phyloP scores from a whole-genome alignment of 441 rosid genomes.

The Croton laevigatus region DNA sequence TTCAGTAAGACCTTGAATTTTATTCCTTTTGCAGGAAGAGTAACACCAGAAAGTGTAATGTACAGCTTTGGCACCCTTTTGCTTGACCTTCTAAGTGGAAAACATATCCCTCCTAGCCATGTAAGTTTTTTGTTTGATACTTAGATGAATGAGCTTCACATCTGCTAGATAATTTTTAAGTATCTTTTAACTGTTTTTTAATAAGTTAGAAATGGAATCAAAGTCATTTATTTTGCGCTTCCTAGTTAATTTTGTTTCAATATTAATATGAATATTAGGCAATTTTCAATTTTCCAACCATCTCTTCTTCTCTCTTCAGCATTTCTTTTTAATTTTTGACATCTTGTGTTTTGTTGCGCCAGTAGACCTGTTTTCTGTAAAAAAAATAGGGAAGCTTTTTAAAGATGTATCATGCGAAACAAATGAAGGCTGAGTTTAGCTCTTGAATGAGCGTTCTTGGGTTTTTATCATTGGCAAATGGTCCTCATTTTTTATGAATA shows the following conservation, averaged over 20 bases:
- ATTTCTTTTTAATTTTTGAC: background rate
- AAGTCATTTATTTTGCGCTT: conserved; percentile 1
- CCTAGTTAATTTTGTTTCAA: background rate
- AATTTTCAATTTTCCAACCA: background rate
- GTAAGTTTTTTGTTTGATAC: conserved; percentile 39
- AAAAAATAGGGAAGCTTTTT: background rate
- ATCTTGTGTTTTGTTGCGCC: background rate
- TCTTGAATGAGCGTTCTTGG: background rate
- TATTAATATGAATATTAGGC: conserved; percentile 1
- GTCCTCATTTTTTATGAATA: background rate
- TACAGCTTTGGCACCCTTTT: conserved; percentile 89
- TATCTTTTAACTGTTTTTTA: background rate
- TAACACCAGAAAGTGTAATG: conserved; percentile 80
- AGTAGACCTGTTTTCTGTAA: no score
- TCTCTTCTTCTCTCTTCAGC: no score
- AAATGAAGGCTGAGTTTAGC: background rate
- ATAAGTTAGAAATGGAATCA: background rate
- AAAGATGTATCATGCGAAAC: background rate
- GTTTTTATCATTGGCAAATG: background rate
- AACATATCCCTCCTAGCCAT: conserved; percentile 93
- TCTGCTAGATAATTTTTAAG: background rate
- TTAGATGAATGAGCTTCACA: background rate
- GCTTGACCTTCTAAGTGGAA: conserved; percentile 91
- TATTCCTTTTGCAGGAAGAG: conserved; percentile 58
- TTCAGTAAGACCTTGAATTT: conserved; percentile 2